Evolutionary conservation across 179 eudicot genomes (phyloP).

Genomic region (Vitellaria paradoxa): DNA sequence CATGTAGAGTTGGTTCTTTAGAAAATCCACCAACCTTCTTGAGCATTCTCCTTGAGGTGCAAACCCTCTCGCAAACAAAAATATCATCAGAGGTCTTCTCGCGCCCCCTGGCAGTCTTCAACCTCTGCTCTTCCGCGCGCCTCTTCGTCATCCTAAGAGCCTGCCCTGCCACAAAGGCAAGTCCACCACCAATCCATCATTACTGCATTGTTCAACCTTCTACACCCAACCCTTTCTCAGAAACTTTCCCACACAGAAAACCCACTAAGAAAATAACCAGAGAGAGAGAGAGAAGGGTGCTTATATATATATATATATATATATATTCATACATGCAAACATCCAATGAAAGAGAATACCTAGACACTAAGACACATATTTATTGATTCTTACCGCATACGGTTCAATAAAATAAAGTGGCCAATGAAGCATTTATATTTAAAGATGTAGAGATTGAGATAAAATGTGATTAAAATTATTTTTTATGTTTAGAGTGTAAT

Average conservation of each 20-base stretch:
- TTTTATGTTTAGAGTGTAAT: too few relatives aligned
- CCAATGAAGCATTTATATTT: too few relatives aligned
- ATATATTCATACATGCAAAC: too few relatives aligned
- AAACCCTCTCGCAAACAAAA: constrained; percentile 84
- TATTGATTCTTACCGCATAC: too few relatives aligned
- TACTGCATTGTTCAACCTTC: neutral
- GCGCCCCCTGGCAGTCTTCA: constrained; percentile 63
- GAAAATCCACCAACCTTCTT: constrained; percentile 84
- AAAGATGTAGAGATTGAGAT: too few relatives aligned
- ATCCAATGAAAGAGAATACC: too few relatives aligned
- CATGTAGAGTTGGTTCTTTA: constrained; percentile 72
- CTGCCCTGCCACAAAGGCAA: constrained; percentile 71
- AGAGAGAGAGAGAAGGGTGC: too few relatives aligned
- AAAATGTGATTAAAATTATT: too few relatives aligned
- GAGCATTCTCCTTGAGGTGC: constrained; percentile 81
- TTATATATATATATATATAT: too few relatives aligned
- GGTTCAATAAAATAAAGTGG: too few relatives aligned
- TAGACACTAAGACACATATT: too few relatives aligned
- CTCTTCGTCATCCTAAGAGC: constrained; percentile 64
- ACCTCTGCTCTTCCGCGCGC: constrained; percentile 67
- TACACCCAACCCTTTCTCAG: neutral
- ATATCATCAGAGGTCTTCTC: constrained; percentile 81
- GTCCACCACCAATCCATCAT: constrained; percentile 94
- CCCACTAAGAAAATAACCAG: neutral
- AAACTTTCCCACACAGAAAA: neutral